phyloP scores from a whole-genome alignment of 768 basidiomycete species.

The Polyporus arcularius region DNA sequence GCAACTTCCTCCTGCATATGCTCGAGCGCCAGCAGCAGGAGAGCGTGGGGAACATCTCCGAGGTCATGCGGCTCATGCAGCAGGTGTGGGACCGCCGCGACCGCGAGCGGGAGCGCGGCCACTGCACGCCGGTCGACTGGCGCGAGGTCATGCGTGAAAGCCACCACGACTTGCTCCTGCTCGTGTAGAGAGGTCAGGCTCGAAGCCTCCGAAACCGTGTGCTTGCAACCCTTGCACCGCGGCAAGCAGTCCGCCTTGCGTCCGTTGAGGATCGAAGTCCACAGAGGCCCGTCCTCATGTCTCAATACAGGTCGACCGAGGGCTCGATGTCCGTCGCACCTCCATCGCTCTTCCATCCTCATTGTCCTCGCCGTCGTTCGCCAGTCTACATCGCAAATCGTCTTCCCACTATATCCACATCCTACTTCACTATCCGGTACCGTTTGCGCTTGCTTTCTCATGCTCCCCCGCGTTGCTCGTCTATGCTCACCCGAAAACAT shows the following conservation, averaged over 20 bases:
- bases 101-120: slow-evolving; percentile 22
- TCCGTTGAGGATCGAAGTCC: neutral
- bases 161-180: slow-evolving; percentile 46
- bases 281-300: too few relatives aligned
- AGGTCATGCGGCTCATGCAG: slow-evolving; percentile 54
- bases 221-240: neutral
- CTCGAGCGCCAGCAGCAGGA: slow-evolving; percentile 54
- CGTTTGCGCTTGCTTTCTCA: slow-evolving; percentile 5
- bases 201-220: neutral
- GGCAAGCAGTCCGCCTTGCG: too few relatives aligned
- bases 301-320: too few relatives aligned
- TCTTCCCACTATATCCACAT: neutral
- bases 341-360: neutral
- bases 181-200: slow-evolving; percentile 48
- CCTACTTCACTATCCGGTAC: neutral
- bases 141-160: slow-evolving; percentile 51
- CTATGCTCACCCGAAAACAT: slow-evolving; percentile 12
- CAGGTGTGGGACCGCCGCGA: slow-evolving; percentile 55
- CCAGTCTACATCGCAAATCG: too few relatives aligned
- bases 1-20: slow-evolving; percentile 42
- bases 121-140: slow-evolving; percentile 55
- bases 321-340: too few relatives aligned
- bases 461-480: neutral
- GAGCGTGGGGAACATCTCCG: slow-evolving; percentile 65
- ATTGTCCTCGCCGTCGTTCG: neutral